Percentiles rank a stretch among this genome's conserved stretches.
phyloP scores from a whole-genome alignment of 169 alveolate species.

The Ichthyophthirius multifiliis region DNA sequence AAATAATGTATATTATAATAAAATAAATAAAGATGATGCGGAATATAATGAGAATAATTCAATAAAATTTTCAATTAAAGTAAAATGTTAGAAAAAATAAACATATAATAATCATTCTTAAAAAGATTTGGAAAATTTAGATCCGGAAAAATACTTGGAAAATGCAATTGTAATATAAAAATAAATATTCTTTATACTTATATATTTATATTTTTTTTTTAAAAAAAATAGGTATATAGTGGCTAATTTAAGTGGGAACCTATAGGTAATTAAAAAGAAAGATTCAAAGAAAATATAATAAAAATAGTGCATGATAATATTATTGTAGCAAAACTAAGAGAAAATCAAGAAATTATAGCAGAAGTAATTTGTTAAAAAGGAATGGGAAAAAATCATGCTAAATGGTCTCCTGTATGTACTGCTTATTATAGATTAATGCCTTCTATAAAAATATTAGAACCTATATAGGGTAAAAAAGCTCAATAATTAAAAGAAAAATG shows the following conservation, averaged over 20 bases:
- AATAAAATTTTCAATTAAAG: constrained; percentile 82
- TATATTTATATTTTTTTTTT: constrained; percentile 33
- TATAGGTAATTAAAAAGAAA: constrained; percentile 84
- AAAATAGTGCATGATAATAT: constrained; percentile 94
- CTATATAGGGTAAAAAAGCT: constrained; percentile 88
- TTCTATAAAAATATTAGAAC: constrained; percentile 61
- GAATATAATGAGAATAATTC: constrained; percentile 79
- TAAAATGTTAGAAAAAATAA: constrained; percentile 74
- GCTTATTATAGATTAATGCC: constrained; percentile 96
- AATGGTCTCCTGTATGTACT: constrained; percentile 99
- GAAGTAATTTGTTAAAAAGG: constrained; percentile 94
- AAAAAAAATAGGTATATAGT: constrained; percentile 82
- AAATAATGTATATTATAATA: not conserved
- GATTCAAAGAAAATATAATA: constrained; percentile 84
- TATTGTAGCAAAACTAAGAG: constrained; percentile 93
- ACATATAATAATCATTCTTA: constrained; percentile 36
- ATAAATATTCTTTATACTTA: not conserved
- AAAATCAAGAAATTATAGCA: constrained; percentile 96
- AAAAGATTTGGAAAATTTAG: constrained; percentile 33
- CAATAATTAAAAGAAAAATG: constrained; percentile 87
- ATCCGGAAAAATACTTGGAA: constrained; percentile 24
- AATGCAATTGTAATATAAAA: constrained; percentile 27
- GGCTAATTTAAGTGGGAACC: constrained; percentile 93
- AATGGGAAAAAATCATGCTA: constrained; percentile 97
- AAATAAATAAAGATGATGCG: constrained; percentile 24